Conservation (phyloP, 108 stramenopile genomes). For the Skeletonema potamos region DNA sequence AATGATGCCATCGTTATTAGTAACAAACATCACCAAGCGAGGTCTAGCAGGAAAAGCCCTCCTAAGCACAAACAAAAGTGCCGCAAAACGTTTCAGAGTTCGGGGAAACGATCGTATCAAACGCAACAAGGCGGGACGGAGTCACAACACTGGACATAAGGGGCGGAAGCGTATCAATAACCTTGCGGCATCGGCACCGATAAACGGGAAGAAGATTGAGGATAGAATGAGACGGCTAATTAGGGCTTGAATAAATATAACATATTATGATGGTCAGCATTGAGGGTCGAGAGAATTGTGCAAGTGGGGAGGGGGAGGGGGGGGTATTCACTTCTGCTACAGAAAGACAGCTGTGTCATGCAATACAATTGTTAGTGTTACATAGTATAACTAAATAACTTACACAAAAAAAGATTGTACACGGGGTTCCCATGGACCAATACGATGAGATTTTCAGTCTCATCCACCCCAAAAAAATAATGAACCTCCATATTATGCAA, state of each 20-base stretch:
- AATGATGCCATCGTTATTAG: not conserved
- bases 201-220: conserved; percentile 66
- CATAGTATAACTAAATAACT: not conserved
- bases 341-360: not conserved
- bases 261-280: too few species aligned
- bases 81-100: conserved; percentile 71
- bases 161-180: conserved; percentile 57
- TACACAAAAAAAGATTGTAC: not conserved
- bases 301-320: not conserved
- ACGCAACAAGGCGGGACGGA: conserved; percentile 57
- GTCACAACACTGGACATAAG: conserved; percentile 86
- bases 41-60: conserved; percentile 45
- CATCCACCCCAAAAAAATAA: not conserved
- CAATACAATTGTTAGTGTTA: not conserved
- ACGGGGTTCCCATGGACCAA: not conserved
- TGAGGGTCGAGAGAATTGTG: too few species aligned
- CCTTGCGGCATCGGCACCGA: conserved; percentile 58
- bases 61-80: conserved; percentile 73
- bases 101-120: conserved; percentile 75
- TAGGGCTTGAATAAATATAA: not conserved
- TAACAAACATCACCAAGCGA: not conserved
- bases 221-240: conserved; percentile 64
- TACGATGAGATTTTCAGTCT: not conserved
- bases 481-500: not conserved
- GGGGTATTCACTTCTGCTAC: not conserved